Conservation (phyloP, 1,284 basidiomycete species). For the Ustilago lituana region DNA sequence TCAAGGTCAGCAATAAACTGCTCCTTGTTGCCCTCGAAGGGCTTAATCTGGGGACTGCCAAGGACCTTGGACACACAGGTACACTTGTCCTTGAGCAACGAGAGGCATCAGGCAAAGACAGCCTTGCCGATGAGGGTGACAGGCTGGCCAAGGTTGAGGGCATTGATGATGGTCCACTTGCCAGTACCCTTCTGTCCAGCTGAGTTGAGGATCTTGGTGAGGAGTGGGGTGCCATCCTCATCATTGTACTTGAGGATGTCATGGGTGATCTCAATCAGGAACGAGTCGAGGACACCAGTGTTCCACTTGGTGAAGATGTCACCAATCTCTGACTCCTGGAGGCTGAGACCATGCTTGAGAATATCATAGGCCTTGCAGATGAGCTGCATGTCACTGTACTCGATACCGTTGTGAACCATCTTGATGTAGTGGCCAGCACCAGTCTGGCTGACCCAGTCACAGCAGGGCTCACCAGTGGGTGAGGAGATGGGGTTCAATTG, state of each 20-base stretch:
- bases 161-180: constrained; percentile 99
- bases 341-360: constrained; percentile 92
- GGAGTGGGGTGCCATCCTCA: constrained; percentile 87
- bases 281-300: constrained; percentile 98
- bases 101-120: constrained; percentile 98
- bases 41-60: too few relatives aligned
- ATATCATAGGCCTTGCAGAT: constrained; percentile 88
- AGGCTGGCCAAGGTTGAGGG: constrained; percentile 86
- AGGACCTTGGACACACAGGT: too few relatives aligned
- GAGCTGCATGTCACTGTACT: constrained; percentile 99
- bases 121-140: constrained; percentile 99
- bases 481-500: too few relatives aligned
- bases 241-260: constrained; percentile 75
- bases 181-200: constrained; percentile 99
- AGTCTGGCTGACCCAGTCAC: constrained; percentile 98
- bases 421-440: constrained; percentile 96
- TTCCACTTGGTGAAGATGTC: constrained; percentile 78
- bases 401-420: constrained; percentile 96
- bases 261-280: constrained; percentile 88
- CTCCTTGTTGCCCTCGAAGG: too few relatives aligned
- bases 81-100: constrained; percentile 97
- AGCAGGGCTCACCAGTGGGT: constrained; percentile 96
- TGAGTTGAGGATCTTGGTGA: constrained; percentile 84
- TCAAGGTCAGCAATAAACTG: too few relatives aligned
- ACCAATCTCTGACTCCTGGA: constrained; percentile 69